phyloP scores from a whole-genome alignment of 257 asterid species.

The Solanum lignicaule region DNA sequence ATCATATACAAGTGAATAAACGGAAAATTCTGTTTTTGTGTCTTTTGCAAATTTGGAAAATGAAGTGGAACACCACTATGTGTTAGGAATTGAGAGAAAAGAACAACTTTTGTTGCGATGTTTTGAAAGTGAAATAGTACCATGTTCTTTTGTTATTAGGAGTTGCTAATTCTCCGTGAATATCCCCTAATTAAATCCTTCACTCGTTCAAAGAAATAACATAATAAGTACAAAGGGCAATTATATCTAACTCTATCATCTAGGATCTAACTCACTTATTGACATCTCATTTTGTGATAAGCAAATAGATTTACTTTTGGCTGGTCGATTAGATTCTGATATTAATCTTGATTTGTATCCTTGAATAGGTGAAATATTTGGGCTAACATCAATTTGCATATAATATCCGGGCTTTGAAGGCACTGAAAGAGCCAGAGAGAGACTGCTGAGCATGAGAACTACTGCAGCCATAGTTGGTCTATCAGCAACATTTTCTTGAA shows the following conservation, averaged over 20 bases:
- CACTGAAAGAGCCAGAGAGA: conserved; percentile 2
- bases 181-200: neutral
- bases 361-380: neutral
- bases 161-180: neutral
- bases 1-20: neutral
- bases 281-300: neutral
- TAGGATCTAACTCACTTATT: neutral
- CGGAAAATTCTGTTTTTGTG: neutral
- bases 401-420: conserved; percentile 16
- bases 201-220: neutral
- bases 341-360: neutral
- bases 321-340: neutral
- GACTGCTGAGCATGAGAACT: conserved; percentile 17
- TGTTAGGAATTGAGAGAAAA: neutral
- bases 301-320: neutral
- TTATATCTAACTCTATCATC: neutral
- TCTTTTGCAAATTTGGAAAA: neutral
- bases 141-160: neutral
- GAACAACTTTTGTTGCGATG: neutral
- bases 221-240: neutral
- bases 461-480: conserved; percentile 26
- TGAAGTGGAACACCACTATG: neutral
- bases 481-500: conserved; percentile 9
- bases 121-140: neutral
- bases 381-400: neutral